Conservation (phyloP, 192 early-diverging fungal genomes). For the Coemansia sp. region DNA sequence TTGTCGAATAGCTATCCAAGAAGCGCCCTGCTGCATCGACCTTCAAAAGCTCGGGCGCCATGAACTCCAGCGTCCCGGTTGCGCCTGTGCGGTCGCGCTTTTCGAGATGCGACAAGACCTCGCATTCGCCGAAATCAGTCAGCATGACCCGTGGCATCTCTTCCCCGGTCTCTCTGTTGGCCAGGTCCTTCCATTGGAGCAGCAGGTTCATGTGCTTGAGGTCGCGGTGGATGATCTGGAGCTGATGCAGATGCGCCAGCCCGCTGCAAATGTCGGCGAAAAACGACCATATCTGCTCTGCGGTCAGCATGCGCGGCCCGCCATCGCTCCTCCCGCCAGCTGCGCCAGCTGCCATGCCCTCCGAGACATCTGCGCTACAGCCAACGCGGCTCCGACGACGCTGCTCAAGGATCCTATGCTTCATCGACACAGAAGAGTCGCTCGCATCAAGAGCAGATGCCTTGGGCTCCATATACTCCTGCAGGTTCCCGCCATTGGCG, state of each 20-base stretch:
- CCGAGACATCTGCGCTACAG: not conserved
- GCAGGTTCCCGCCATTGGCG: conserved; percentile 92
- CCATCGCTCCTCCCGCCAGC: not conserved
- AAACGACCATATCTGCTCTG: conserved; percentile 77
- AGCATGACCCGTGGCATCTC: conserved; percentile 76
- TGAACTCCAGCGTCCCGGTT: conserved; percentile 92
- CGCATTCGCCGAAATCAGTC: conserved; percentile 98
- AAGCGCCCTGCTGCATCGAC: conserved; percentile 66
- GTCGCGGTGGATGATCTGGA: conserved; percentile 90
- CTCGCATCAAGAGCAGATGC: not conserved
- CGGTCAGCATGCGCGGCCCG: conserved; percentile 45
- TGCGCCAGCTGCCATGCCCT: not conserved
- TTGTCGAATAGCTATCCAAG: conserved; percentile 73
- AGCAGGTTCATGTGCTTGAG: conserved; percentile 92
- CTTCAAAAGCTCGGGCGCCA: conserved; percentile 76
- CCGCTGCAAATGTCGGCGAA: conserved; percentile 93
- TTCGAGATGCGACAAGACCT: conserved; percentile 67
- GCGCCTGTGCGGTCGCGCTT: conserved; percentile 85
- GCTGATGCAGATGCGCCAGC: conserved; percentile 79
- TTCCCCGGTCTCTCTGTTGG: conserved; percentile 27
- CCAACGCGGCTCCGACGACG: conserved; percentile 21
- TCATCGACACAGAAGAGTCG: conserved; percentile 20
- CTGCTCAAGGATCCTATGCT: conserved; percentile 25
- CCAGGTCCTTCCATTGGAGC: conserved; percentile 62
- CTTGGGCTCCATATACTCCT: conserved; percentile 76